Percentiles rank a stretch among this genome's conserved stretches.
Conservation (phyloP, 1,284 basidiomycete genomes). For the Marasmius oreades region DNA sequence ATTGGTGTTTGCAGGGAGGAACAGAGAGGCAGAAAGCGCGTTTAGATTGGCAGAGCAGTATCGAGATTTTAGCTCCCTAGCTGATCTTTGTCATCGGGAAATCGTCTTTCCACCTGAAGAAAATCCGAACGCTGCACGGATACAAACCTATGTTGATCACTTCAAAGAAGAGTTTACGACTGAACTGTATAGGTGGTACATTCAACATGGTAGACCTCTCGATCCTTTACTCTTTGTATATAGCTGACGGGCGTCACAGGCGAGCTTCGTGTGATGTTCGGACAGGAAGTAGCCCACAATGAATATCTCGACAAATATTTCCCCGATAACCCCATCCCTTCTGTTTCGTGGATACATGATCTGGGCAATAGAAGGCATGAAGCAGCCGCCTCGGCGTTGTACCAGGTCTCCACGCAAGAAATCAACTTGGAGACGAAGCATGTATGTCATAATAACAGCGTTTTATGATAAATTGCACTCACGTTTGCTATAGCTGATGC, state of each 20-base stretch:
- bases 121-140: conserved; percentile 57
- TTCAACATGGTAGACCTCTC: conserved; percentile 58
- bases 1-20: conserved; percentile 43
- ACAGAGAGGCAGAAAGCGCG: conserved; percentile 66
- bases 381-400: conserved; percentile 62
- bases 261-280: conserved; percentile 72
- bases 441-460: conserved; percentile 40
- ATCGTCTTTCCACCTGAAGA: conserved; percentile 58
- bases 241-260: conserved; percentile 37
- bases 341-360: conserved; percentile 90
- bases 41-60: conserved; percentile 85
- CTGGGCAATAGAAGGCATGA: conserved; percentile 69
- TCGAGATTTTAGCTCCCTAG: conserved; percentile 79
- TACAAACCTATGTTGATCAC: conserved; percentile 73
- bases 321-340: conserved; percentile 52
- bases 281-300: conserved; percentile 61
- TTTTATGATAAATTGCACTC: background rate
- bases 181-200: conserved; percentile 86
- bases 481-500: conserved; percentile 40
- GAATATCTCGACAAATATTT: conserved; percentile 78
- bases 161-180: conserved; percentile 86
- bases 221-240: background rate
- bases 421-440: conserved; percentile 67
- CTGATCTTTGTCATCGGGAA: conserved; percentile 75
- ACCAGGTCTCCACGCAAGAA: conserved; percentile 56